phyloP scores from a whole-genome alignment of 495 filamentous ascomycete species.

The Neurospora africana region DNA sequence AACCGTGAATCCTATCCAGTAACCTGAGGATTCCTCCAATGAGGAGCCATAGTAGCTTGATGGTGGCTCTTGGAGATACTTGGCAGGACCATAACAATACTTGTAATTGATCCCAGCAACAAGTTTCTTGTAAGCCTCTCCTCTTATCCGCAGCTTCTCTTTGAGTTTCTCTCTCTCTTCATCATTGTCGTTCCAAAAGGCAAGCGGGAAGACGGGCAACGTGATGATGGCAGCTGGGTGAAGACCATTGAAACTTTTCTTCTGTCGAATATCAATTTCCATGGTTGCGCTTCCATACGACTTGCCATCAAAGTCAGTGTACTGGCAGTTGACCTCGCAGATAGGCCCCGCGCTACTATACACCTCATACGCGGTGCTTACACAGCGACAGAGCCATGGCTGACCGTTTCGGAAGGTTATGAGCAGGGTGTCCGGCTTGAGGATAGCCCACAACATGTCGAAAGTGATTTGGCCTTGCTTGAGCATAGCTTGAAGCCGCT shows the following conservation, averaged over 20 bases:
- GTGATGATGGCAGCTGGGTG: background rate
- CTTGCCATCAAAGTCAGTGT: slow-evolving; percentile 4
- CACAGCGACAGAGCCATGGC: background rate
- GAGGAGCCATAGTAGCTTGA: background rate
- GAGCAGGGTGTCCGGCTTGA: slow-evolving; percentile 24
- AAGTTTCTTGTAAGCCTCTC: no score
- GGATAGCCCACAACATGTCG: slow-evolving; percentile 27
- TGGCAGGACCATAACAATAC: no score
- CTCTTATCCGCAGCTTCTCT: background rate
- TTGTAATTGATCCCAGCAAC: no score
- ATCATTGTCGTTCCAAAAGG: no score
- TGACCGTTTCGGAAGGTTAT: slow-evolving; percentile 19
- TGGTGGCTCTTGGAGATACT: background rate
- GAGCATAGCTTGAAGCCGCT: slow-evolving; percentile 17
- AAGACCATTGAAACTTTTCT: background rate
- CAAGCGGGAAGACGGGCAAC: background rate
- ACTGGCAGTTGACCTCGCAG: background rate
- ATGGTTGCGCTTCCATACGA: background rate
- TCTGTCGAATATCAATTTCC: background rate
- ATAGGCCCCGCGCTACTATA: background rate
- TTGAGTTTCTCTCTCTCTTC: no score
- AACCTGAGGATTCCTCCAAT: no score
- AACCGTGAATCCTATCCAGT: background rate
- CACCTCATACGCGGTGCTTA: slow-evolving; percentile 1
- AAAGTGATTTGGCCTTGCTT: slow-evolving; percentile 21